Evolutionary conservation across 75 land plant species (phyloP).

Genomic region (Selaginella moellendorffii): DNA sequence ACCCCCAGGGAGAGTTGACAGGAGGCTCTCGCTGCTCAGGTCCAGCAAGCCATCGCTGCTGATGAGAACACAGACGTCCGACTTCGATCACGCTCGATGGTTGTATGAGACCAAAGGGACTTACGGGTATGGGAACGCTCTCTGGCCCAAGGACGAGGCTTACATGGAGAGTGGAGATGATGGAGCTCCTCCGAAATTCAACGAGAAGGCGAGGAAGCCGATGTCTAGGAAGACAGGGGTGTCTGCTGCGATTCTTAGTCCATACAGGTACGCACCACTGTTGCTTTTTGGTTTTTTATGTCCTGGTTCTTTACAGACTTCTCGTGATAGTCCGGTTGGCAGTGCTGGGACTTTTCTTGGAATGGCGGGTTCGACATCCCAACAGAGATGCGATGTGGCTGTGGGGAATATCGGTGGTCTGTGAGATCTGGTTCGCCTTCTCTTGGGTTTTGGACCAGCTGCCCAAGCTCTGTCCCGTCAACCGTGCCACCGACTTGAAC

Average conservation of each 20-base stretch:
- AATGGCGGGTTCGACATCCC: not conserved
- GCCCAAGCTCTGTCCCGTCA: not conserved
- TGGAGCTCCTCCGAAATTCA: not conserved
- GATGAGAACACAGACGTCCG: not conserved
- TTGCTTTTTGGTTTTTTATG: not conserved
- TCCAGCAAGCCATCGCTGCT: not conserved
- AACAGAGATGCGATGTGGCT: conserved; percentile 8
- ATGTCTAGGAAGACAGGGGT: not conserved
- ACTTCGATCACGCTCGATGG: conserved; percentile 5
- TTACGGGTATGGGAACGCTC: conserved; percentile 6
- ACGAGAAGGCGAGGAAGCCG: not conserved
- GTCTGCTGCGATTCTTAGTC: conserved; percentile 1
- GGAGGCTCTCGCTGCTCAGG: not conserved
- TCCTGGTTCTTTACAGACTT: not conserved
- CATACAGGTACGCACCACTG: not conserved
- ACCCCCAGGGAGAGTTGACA: not conserved
- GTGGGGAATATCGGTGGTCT: conserved; percentile 1
- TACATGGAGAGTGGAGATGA: too few species aligned
- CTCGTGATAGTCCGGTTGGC: not conserved
- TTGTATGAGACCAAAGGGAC: conserved; percentile 7
- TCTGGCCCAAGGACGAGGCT: conserved; percentile 6
- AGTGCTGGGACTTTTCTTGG: not conserved
- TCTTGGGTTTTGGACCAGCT: conserved; percentile 8
- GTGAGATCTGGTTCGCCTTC: conserved; percentile 9
- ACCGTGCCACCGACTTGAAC: not conserved